A percentile compares a stretch with the other conserved stretches of the same genome.
Conservation (phyloP, 768 basidiomycete genomes). For the Rhodotorula taiwanensis region DNA sequence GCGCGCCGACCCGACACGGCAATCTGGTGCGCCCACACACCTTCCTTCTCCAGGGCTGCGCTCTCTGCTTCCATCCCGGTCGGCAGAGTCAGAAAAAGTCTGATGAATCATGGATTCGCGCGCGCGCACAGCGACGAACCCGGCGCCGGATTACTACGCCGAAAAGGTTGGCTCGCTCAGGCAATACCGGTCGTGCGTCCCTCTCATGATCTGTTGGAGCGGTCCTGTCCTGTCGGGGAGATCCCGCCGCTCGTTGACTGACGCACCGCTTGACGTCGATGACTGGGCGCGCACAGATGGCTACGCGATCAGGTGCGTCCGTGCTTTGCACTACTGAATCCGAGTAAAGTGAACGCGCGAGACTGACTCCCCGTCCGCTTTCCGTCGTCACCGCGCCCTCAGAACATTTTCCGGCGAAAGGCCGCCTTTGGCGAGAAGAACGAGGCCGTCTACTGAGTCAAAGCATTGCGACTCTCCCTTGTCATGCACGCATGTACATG, state of each 20-base stretch:
- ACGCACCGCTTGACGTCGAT: too few species aligned
- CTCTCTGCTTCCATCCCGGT: too few species aligned
- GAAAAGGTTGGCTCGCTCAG: constrained; percentile 42
- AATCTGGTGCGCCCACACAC: constrained; percentile 26
- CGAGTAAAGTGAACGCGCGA: too few species aligned
- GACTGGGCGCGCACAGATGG: not conserved
- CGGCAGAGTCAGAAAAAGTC: too few species aligned
- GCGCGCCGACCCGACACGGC: constrained; percentile 45
- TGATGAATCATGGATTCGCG: too few species aligned
- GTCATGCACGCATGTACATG: not conserved
- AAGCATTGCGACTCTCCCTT: not conserved
- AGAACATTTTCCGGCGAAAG: constrained; percentile 27
- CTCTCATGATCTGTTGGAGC: not conserved
- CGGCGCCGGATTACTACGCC: constrained; percentile 34
- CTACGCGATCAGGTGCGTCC: constrained; percentile 3
- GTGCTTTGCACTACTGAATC: too few species aligned
- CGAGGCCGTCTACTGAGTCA: constrained; percentile 6
- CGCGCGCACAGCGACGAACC: constrained; percentile 6
- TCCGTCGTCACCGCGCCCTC: too few species aligned
- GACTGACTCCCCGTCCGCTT: too few species aligned
- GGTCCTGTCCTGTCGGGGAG: too few species aligned
- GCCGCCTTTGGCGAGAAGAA: constrained; percentile 5
- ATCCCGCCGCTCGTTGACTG: too few species aligned
- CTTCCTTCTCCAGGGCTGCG: not conserved
- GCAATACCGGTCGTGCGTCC: constrained; percentile 20